phyloP scores from a whole-genome alignment of 2,329 filamentous ascomycete species.

The Penicillium verrucosum region DNA sequence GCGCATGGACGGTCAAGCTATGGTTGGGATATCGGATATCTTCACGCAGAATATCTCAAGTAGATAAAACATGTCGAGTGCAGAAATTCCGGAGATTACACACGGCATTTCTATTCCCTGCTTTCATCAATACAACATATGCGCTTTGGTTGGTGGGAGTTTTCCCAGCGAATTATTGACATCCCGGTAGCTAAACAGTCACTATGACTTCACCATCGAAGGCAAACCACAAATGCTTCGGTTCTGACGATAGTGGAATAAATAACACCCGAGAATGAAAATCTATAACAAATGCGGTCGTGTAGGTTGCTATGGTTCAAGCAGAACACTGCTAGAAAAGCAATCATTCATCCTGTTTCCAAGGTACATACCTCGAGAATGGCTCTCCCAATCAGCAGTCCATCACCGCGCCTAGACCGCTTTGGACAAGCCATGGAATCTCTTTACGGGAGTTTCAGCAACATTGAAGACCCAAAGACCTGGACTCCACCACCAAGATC shows the following conservation, averaged over 20 bases:
- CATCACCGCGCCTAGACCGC: slow-evolving; percentile 26
- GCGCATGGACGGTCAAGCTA: slow-evolving; percentile 8
- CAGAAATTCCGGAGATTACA: background rate
- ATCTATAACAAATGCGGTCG: background rate
- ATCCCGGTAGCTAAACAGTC: slow-evolving; percentile 19
- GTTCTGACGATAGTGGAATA: background rate
- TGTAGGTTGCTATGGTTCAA: background rate
- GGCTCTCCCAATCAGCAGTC: slow-evolving; percentile 20
- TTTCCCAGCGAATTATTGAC: slow-evolving; percentile 22
- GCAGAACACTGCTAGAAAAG: background rate
- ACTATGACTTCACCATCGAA: slow-evolving; percentile 32
- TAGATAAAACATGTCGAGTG: background rate
- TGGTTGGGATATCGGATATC: background rate
- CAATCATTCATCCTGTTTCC: background rate
- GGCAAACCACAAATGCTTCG: slow-evolving; percentile 1
- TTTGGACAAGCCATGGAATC: slow-evolving; percentile 41
- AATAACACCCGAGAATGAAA: background rate
- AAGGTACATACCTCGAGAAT: slow-evolving; percentile 8
- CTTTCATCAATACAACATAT: background rate
- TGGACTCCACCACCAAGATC: slow-evolving; percentile 53
- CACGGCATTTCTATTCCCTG: background rate
- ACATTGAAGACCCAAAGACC: slow-evolving; percentile 27
- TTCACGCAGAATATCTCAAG: background rate
- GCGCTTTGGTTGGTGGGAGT: background rate
- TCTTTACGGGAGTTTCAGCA: slow-evolving; percentile 39